Evolutionary conservation across 257 asterid species (phyloP), one percentile per base, ranked within the genome.

Genomic region (Lavandula angustifolia): DNA sequence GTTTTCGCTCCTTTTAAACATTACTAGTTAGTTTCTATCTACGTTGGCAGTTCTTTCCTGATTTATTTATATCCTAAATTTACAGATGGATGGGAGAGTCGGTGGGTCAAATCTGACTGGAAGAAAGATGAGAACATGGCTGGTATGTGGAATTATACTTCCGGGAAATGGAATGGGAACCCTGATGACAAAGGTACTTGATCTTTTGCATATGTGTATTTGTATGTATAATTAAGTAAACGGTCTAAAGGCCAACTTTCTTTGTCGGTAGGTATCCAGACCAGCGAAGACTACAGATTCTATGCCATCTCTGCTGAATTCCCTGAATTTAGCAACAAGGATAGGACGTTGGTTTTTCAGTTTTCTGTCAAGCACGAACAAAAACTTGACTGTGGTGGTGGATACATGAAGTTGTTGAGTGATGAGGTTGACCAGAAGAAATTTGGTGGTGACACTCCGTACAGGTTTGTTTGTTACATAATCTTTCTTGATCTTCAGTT

Each of bases 371-470:
- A 94, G 87, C 99, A 94, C 62, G 99, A 94, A 73, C 99, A 94
- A 75, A 94, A 94, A 82, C 96, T 94, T 62, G 99, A 94, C 81
- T 94, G 99, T 73, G 99, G 97, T 67, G 99, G 99, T 81, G 99
- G 99, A 66, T 94, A 94, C 86, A 89, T 94, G 99, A 94, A 94
- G 69, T 74, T 94, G 74, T 83, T 94, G 42, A 85, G 94, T 71
- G 95, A 94, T 48, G 97, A 86, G 0, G 69, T 86, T 54, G 96
- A 91, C 78, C 98, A 91, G 70, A 91, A 84, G 82, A 86, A 86
- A 71, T 94, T 94, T 22, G 97, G 99, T 11, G 99, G 97, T 51
- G 97, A 90, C 74, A 87, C 96, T 58, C 95, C 95, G 34, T 91
- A 91, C 91, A 91, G 96, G 98, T 69, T 81, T 2, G 69, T 51